These are phyloP conservation scores for Erucastrum elatum DNA, from an alignment of 345 rosid genomes.

Conservation along the genomic window DNA sequence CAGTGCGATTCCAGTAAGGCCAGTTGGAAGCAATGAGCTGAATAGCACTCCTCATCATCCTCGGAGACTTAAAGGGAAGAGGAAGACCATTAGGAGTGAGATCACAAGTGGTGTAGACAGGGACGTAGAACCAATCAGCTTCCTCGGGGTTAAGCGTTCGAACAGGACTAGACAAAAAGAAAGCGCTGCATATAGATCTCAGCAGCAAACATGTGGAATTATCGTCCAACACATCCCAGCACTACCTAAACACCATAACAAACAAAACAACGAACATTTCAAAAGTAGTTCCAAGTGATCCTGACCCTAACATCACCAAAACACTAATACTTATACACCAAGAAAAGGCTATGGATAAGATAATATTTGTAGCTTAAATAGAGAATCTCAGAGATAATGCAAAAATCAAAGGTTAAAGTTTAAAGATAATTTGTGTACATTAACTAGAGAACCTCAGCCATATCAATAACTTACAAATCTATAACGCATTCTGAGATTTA, in stretches of 20 bases:
- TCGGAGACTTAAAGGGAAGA: constrained; percentile 91
- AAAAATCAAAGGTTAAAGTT: too few relatives aligned
- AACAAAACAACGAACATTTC: too few relatives aligned
- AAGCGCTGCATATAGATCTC: constrained; percentile 97
- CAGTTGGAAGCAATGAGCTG: constrained; percentile 92
- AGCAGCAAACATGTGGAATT: constrained; percentile 99
- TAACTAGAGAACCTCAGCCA: background rate
- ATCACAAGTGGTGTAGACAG: constrained; percentile 96
- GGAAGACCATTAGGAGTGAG: constrained; percentile 93
- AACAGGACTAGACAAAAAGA: constrained; percentile 85
- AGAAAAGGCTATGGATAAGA: too few relatives aligned
- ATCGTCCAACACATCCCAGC: constrained; percentile 98
- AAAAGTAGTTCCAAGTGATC: too few relatives aligned
- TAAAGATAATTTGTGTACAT: too few relatives aligned
- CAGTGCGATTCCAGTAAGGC: constrained; percentile 97
- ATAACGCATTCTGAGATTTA: too few relatives aligned
- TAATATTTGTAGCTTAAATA: too few relatives aligned
- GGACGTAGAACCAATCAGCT: constrained; percentile 99
- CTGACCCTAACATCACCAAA: too few relatives aligned
- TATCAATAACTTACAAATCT: background rate
- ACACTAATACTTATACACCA: too few relatives aligned
- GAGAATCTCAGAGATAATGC: too few relatives aligned
- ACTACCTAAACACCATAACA: constrained; percentile 58
- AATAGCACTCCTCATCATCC: constrained; percentile 98
- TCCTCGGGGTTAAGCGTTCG: constrained; percentile 95